Evolutionary conservation across 148 eudicot species (phyloP).

Genomic region (Rhododendron vialii): DNA sequence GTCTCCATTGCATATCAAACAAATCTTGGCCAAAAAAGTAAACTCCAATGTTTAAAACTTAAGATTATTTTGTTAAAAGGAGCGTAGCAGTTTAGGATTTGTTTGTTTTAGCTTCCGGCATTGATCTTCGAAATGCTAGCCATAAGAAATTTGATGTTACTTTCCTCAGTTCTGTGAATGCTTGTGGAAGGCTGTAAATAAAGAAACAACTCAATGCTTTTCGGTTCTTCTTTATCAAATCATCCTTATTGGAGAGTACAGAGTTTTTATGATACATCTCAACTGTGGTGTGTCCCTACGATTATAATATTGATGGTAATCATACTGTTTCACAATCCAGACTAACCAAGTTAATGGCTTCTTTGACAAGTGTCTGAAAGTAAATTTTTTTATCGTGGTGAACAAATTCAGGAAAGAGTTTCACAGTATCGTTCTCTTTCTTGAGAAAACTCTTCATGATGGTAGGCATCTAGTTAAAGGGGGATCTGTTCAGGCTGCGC

Average conservation of each 20-base stretch:
- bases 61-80: not conserved
- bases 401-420: slow-evolving; percentile 54
- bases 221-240: not conserved
- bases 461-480: slow-evolving; percentile 62
- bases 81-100: not conserved
- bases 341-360: not conserved
- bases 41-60: not conserved
- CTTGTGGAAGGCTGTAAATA: not conserved
- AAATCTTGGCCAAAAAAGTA: not conserved
- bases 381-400: not conserved
- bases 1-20: not conserved
- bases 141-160: not conserved
- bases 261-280: not conserved
- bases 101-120: not conserved
- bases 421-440: slow-evolving; percentile 37
- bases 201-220: not conserved
- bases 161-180: not conserved
- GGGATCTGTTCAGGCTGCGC: slow-evolving; percentile 40
- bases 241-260: not conserved
- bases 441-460: slow-evolving; percentile 70
- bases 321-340: not conserved
- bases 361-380: slow-evolving; percentile 1
- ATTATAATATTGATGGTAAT: not conserved
- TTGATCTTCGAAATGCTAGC: not conserved
- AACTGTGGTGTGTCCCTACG: not conserved